Base-by-base conservation (phyloP, 441 rosid genomes). In the Codiaeum variegatum region DNA sequence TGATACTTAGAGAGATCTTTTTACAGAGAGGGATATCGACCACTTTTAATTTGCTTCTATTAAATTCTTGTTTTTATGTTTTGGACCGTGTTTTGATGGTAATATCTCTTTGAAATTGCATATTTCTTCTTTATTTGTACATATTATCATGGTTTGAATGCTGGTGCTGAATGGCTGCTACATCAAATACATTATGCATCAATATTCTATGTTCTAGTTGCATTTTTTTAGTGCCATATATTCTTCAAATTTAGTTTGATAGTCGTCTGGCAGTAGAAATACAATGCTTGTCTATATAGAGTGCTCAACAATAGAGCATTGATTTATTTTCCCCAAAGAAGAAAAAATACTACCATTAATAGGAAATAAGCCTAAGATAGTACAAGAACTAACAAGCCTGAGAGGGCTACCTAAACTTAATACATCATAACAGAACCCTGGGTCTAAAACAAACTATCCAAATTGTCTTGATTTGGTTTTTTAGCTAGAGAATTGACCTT, bases 1-100 rank as follows among this genome's bases (percentile, higher is more conserved):
- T 85, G 94, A 88, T 81, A 60, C 86, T 78, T 84, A 85, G 82
- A 87, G 82, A 83, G 77, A 60, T 78, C 85, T 85, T 84, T 83
- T 76, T 73, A 77, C 88, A 75, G 96, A 88, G 77, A 88, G 90
- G 88, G 92, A 87, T 76, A 82, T 88, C 69, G 94, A 92, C 65
- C 96, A 90, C 94, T 96, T 85, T 62, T 67, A 24, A 15, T 60
- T 7, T 49, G 40, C 55, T 18, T 73, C 16, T 11, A 5, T 42
- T 36, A 44, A 63, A 34, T 63, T 63, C n/a, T 36, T 28, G 11
- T 40, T 32, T 60, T 9, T 21, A 29, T 60, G 18, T 31, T 40
- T 40, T 40, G 44, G 44, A 40, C 44, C 13, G 38, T 60, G 38
- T 29, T 67, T 67, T 31, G 59, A 31, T 67, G 34, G 23, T 66